These are phyloP conservation scores for Gryganskiella cystojenkinii DNA, from an alignment of 192 early-diverging fungal species.

Conservation along the genomic window DNA sequence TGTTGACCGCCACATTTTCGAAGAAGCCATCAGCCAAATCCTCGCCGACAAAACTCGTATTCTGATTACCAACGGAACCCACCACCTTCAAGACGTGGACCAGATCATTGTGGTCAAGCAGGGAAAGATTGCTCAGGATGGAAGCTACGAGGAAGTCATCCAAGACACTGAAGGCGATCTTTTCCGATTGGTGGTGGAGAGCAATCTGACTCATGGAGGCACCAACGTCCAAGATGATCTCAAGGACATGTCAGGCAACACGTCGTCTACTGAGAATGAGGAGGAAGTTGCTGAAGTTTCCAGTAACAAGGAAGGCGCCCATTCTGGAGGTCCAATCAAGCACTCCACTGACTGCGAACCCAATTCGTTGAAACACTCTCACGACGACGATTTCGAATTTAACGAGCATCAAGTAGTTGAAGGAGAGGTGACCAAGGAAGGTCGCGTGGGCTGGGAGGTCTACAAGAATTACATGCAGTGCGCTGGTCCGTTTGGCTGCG, in stretches of 20 bases:
- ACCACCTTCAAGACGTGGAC: conserved; percentile 72
- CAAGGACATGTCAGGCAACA: neutral
- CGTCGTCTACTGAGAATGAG: neutral
- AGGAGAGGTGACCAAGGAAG: conserved; percentile 6
- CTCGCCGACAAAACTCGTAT: conserved; percentile 77
- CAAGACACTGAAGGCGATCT: conserved; percentile 60
- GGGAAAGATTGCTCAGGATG: conserved; percentile 71
- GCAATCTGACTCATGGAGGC: neutral
- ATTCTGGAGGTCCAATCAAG: neutral
- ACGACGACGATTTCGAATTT: neutral
- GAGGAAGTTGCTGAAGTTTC: neutral
- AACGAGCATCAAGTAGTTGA: conserved; percentile 6
- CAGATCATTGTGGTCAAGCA: conserved; percentile 72
- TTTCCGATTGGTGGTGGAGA: conserved; percentile 62
- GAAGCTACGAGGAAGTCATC: conserved; percentile 71
- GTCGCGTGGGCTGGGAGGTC: conserved; percentile 7
- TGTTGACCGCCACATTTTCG: conserved; percentile 62
- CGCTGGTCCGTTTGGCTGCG: conserved; percentile 1
- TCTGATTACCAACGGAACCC: conserved; percentile 80
- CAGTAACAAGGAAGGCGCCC: neutral
- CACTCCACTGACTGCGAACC: neutral
- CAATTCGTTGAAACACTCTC: too few relatives aligned
- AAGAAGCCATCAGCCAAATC: conserved; percentile 30
- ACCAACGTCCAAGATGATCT: conserved; percentile 10
- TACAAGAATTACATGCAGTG: conserved; percentile 15